Base-by-base conservation (phyloP, 192 early-diverging fungal species). In the Backusella morwellensis region DNA sequence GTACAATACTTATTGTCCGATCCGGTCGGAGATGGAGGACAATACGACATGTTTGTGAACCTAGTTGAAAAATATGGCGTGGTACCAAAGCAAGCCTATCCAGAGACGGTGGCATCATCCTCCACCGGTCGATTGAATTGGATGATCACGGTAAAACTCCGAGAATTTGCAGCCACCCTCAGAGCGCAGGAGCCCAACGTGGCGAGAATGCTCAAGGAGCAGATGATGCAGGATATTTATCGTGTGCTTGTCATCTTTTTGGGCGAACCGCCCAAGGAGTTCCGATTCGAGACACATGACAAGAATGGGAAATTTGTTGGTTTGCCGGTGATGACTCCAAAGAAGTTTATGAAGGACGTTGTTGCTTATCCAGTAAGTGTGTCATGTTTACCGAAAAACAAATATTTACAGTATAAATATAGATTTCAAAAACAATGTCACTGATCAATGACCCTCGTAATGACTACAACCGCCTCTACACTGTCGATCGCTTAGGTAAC, bases 1-100 rank as follows among this genome's bases (percentile, higher is more conserved):
- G 85, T 95, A 35, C 90, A 93, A 81, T 92, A 89, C 70, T 73
- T 95, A 71, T 82, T 95, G 32, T 84, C 84, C 54, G 84, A 84
- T 26, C 92, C 93, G n/a, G 78, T 93, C 36, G 83, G 77, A 42
- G 93, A 93, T 66, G 92, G 93, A 32, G 93, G 93, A 6, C 92
- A 92, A 80, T 95, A 90, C 88, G 91, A 92, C 69, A 93, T 94
- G 93, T 87, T 92, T 63, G 86, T 95, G 75, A 91, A 91, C 67
- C 77, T 95, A 14, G 85, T 95, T 35, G 85, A 91, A 69, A 92
- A 93, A 74, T 93, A 95, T 78, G 92, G 93, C 59, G 82, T 95
- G 1, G 92, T 93, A 26, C 90, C 93, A 32, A 92, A 95, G 40
- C 54, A 78, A 3, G 73, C 78, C 6, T 93, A 89, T 68, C 90